These are phyloP conservation scores for Pythium scleroteichum DNA, from an alignment of 352 stramenopile genomes.

Conservation along the genomic window DNA sequence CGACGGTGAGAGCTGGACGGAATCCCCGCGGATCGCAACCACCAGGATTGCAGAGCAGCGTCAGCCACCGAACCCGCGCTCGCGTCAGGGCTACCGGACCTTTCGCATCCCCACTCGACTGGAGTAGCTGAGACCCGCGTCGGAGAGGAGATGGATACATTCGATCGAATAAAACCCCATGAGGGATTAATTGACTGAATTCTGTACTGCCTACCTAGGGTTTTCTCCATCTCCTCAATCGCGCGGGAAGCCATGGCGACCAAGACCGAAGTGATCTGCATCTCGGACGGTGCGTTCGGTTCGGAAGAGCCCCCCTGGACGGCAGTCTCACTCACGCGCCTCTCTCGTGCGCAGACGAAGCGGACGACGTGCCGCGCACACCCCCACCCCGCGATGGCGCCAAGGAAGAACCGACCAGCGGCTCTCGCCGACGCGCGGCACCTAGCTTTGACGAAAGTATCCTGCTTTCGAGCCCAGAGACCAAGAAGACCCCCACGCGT, in stretches of 20 bases:
- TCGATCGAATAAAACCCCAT: background rate
- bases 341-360: conserved; percentile 1
- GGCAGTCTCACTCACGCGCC: background rate
- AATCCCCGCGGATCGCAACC: conserved; percentile 47
- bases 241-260: conserved; percentile 1
- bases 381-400: conserved; percentile 1
- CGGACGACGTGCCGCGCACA: conserved; percentile 8
- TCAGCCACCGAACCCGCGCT: conserved; percentile 47
- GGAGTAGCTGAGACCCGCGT: too few species aligned
- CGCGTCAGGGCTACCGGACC: conserved; percentile 45
- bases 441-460: conserved; percentile 10
- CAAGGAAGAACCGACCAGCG: background rate
- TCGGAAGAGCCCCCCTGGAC: background rate
- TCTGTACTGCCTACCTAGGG: too few species aligned
- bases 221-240: background rate
- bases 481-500: background rate
- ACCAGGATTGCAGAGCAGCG: conserved; percentile 52
- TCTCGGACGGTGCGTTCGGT: conserved; percentile 53
- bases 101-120: conserved; percentile 51
- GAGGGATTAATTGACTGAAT: too few species aligned
- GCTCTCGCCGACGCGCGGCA: background rate
- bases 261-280: conserved; percentile 39
- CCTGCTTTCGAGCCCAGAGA: conserved; percentile 13
- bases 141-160: conserved; percentile 7
- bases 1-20: conserved; percentile 9